A percentile compares a stretch with the other conserved stretches of the same genome.
Conservation (phyloP, 1,284 basidiomycete species). For the Leccinum angustisporum region DNA sequence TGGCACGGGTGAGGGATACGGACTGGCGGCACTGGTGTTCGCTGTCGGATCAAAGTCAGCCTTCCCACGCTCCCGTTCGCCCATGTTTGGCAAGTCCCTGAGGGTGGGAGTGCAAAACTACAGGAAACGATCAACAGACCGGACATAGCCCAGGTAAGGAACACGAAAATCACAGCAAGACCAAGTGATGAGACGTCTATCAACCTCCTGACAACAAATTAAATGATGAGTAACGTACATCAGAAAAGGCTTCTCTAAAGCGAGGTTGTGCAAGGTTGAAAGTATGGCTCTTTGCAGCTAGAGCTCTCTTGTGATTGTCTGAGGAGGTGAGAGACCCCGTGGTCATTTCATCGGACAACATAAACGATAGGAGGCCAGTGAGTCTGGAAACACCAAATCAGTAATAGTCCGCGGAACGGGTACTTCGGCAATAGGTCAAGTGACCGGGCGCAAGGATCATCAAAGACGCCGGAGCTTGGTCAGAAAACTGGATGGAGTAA, state of each 20-base stretch:
- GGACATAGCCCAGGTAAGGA: conserved; percentile 17
- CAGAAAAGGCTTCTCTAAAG: conserved; percentile 85
- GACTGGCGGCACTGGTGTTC: conserved; percentile 14
- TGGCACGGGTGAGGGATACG: conserved; percentile 14
- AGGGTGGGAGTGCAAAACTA: conserved; percentile 64
- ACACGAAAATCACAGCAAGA: conserved; percentile 24
- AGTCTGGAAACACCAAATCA: conserved; percentile 52
- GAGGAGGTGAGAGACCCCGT: conserved; percentile 86
- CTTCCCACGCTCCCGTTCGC: conserved; percentile 64
- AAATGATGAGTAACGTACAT: conserved; percentile 50
- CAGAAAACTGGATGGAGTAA: conserved; percentile 5
- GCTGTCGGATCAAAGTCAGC: conserved; percentile 31
- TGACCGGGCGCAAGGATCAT: conserved; percentile 13
- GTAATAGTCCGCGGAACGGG: conserved; percentile 1
- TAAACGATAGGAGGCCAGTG: conserved; percentile 93
- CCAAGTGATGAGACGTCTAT: conserved; percentile 20
- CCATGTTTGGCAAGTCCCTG: conserved; percentile 87
- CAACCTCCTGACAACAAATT: conserved; percentile 18
- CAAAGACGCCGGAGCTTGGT: conserved; percentile 7
- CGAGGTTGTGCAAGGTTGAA: conserved; percentile 82
- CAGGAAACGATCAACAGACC: conserved; percentile 18
- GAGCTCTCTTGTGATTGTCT: conserved; percentile 75
- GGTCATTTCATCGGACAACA: conserved; percentile 96
- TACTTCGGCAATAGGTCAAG: conserved; percentile 15
- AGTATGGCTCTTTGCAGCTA: conserved; percentile 78